A percentile compares a stretch with the other conserved stretches of the same genome.
These are phyloP conservation scores for Boletales sp. DNA, from an alignment of 768 basidiomycete species.

Conservation along the genomic window DNA sequence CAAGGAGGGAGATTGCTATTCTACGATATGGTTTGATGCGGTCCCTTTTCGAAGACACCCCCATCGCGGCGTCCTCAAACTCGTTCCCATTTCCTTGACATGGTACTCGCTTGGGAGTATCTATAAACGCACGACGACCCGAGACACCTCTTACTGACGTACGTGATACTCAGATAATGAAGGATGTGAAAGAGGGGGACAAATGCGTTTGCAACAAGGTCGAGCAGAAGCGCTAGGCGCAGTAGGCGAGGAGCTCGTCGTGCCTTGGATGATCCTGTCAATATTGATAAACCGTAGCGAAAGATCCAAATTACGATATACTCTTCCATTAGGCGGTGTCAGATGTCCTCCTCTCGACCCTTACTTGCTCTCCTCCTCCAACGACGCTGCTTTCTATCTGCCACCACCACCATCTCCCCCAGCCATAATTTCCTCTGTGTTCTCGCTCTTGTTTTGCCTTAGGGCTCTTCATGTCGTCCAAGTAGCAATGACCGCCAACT, in stretches of 20 bases:
- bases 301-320: slow-evolving; percentile 12
- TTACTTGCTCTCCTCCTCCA: slow-evolving; percentile 11
- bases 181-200: slow-evolving; percentile 46
- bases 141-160: slow-evolving; percentile 25
- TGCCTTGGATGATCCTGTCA: slow-evolving; percentile 9
- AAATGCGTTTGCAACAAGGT: slow-evolving; percentile 37
- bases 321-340: slow-evolving; percentile 27
- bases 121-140: slow-evolving; percentile 24
- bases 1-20: slow-evolving; percentile 12
- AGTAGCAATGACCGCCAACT: slow-evolving; percentile 22
- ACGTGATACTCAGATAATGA: slow-evolving; percentile 41
- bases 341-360: slow-evolving; percentile 18
- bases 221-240: slow-evolving; percentile 11
- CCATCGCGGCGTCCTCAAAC: slow-evolving; percentile 25
- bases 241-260: slow-evolving; percentile 6
- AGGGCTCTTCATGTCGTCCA: slow-evolving; percentile 25
- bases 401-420: slow-evolving; percentile 25
- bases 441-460: slow-evolving; percentile 5
- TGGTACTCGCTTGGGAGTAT: slow-evolving; percentile 24
- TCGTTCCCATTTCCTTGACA: slow-evolving; percentile 13
- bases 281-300: slow-evolving; percentile 3
- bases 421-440: slow-evolving; percentile 15
- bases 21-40: slow-evolving; percentile 32
- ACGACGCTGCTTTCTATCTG: slow-evolving; percentile 19
- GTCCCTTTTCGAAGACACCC: slow-evolving; percentile 34